phyloP scores from a whole-genome alignment of 768 basidiomycete genomes.

The Kwoniella sp. region DNA sequence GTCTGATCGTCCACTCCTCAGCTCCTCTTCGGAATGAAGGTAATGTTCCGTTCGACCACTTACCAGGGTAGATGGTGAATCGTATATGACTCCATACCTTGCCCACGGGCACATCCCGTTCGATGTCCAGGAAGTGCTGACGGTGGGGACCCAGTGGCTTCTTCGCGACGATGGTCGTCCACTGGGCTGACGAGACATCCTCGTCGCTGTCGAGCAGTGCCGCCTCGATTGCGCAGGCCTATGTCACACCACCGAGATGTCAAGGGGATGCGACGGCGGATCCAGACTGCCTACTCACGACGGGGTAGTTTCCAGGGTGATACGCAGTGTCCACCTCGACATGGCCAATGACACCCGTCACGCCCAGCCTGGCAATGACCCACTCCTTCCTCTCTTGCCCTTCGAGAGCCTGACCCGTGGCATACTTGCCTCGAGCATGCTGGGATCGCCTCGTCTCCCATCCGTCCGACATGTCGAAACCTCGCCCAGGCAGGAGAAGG shows the following conservation, averaged over 20 bases:
- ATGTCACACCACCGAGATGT: too few species aligned
- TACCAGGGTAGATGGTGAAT: constrained; percentile 75
- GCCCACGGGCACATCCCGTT: constrained; percentile 56
- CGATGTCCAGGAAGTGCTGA: constrained; percentile 82
- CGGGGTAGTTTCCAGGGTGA: constrained; percentile 94
- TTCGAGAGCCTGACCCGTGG: constrained; percentile 11
- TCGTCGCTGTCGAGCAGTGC: constrained; percentile 11
- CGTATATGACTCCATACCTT: constrained; percentile 73
- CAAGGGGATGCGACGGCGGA: too few species aligned
- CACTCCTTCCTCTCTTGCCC: constrained; percentile 63
- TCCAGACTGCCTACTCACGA: constrained; percentile 40
- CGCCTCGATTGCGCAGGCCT: constrained; percentile 35
- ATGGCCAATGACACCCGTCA: constrained; percentile 59
- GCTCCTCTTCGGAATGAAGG: too few species aligned
- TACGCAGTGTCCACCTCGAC: constrained; percentile 89
- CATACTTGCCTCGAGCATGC: constrained; percentile 61
- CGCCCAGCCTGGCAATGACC: constrained; percentile 83
- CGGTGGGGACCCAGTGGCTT: constrained; percentile 82
- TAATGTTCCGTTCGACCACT: constrained; percentile 20
- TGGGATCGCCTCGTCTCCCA: constrained; percentile 94
- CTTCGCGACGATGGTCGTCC: constrained; percentile 70
- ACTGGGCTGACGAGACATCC: constrained; percentile 55
- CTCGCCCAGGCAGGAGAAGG: constrained; percentile 83
- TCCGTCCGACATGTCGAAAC: constrained; percentile 87
- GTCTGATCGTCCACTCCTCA: constrained; percentile 54